Evolutionary conservation across 202 grass and related monocot species (phyloP), one percentile per base, ranked within the genome.

Genomic region (Carex arenaria): DNA sequence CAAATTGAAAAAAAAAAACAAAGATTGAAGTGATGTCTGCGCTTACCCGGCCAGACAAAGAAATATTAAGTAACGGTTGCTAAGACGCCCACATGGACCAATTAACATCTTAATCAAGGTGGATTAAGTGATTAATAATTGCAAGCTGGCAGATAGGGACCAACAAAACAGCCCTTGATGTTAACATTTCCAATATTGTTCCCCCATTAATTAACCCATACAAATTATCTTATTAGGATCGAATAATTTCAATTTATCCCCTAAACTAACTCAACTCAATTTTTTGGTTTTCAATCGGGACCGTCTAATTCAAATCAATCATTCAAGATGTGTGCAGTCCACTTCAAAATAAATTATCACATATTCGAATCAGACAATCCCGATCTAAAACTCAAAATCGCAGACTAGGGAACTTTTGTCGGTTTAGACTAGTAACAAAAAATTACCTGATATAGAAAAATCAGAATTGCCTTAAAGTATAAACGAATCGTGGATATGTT

Each of bases 101-200:
- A 66, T 81, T 64, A 36, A 67, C 53, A 82, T 82, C 62, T 67
- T 65, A 18, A 67, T 82, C 38, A 82, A 1, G 61, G 14, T 18
- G 32, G n/a, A 54, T 49, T 82, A 67, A 69, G 28, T 54, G 7
- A 57, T 55, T 68, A 49, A 51, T 65, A 69, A 55, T 56, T 68
- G 43, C 64, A 55, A 69, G 62, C 43, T 82, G 80, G 19, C 79
- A 31, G 55, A 81, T 64, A 62, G 79, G 36, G 79, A 78, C 22
- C 13, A 34, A 67, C 28, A 28, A 22, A 1, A 12, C 5, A 22
- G 36, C n/a, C 17, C 9, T 10, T 5, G 17, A 71, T 71, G 7
- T n/a, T 47, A 22, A 71, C 40, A 20, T 45, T 68, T 53, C 14
- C 9, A 70, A 45, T 70, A 34, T 34, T 22, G 18, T 12, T 53